phyloP scores from a whole-genome alignment of 345 rosid genomes.

The Carallia pectinifolia region DNA sequence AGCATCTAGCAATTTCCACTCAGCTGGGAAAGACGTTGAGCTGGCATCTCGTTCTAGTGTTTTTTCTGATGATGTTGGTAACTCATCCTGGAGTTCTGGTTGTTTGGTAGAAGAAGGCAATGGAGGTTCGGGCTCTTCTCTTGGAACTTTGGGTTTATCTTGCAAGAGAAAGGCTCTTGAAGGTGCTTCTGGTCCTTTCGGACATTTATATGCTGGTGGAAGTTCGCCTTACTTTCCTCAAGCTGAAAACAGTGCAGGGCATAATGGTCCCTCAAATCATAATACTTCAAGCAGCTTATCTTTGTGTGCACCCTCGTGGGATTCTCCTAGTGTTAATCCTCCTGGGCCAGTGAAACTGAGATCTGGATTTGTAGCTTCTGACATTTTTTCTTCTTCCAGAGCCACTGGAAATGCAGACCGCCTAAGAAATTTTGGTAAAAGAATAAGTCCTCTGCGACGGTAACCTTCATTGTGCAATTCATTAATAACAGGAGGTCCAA shows the following conservation, averaged over 20 bases:
- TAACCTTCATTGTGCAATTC: slow-evolving; percentile 43
- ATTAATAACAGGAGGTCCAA: slow-evolving; percentile 40
- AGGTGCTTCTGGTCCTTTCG: slow-evolving; percentile 70
- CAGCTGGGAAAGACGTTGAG: slow-evolving; percentile 33
- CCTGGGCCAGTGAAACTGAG: slow-evolving; percentile 45
- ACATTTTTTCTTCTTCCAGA: slow-evolving; percentile 43
- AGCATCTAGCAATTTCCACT: slow-evolving; percentile 25
- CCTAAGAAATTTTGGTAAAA: slow-evolving; percentile 42
- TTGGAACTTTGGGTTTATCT: slow-evolving; percentile 68
- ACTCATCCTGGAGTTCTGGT: slow-evolving; percentile 58
- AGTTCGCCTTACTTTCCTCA: slow-evolving; percentile 52
- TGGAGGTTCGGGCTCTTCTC: slow-evolving; percentile 53
- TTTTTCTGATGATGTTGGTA: slow-evolving; percentile 40
- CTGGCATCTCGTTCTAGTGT: slow-evolving; percentile 20
- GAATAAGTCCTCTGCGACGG: slow-evolving; percentile 45
- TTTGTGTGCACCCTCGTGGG: slow-evolving; percentile 51
- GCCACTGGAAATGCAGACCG: slow-evolving; percentile 33
- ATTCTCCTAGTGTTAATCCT: slow-evolving; percentile 37
- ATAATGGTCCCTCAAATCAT: slow-evolving; percentile 32
- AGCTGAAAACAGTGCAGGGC: slow-evolving; percentile 44
- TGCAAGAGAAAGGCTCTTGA: slow-evolving; percentile 91
- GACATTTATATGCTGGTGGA: slow-evolving; percentile 53
- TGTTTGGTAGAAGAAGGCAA: slow-evolving; percentile 48
- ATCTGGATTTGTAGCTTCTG: slow-evolving; percentile 44
- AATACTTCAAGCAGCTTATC: slow-evolving; percentile 60